phyloP scores from a whole-genome alignment of 768 basidiomycete genomes.

The Chalciporus piperatus region DNA sequence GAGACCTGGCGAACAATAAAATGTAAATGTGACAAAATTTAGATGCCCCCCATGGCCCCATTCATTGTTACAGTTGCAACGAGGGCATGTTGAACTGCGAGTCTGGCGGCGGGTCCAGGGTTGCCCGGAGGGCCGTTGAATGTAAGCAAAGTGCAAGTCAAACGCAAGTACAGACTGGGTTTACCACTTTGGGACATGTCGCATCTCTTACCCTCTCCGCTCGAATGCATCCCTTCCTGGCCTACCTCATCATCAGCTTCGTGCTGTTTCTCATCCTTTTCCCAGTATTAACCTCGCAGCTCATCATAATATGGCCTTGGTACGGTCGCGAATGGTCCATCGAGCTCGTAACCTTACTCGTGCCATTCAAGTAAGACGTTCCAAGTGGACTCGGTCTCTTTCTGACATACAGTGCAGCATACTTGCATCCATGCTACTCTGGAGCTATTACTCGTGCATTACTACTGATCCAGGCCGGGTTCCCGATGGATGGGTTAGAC shows the following conservation, averaged over 20 bases:
- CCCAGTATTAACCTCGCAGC: constrained; percentile 85
- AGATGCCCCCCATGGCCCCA: too few species aligned
- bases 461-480: constrained; percentile 82
- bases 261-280: constrained; percentile 77
- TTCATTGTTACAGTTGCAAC: too few species aligned
- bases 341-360: constrained; percentile 70
- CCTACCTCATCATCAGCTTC: constrained; percentile 62
- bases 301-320: constrained; percentile 92
- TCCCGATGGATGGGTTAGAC: constrained; percentile 71
- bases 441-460: constrained; percentile 88
- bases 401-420: constrained; percentile 41
- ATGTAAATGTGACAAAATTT: too few species aligned
- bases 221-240: constrained; percentile 48
- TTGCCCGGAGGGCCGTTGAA: too few species aligned
- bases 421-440: constrained; percentile 73
- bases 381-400: constrained; percentile 2
- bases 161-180: background rate
- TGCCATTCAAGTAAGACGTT: constrained; percentile 83
- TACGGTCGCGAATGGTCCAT: constrained; percentile 74
- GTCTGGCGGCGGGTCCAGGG: too few species aligned
- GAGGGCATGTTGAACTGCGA: too few species aligned
- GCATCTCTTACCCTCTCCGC: constrained; percentile 5
- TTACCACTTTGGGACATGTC: constrained; percentile 6
- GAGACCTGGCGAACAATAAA: too few species aligned
- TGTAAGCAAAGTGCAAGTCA: too few species aligned